Conservation (phyloP, 768 basidiomycete species). For the Tulasnella calospora region DNA sequence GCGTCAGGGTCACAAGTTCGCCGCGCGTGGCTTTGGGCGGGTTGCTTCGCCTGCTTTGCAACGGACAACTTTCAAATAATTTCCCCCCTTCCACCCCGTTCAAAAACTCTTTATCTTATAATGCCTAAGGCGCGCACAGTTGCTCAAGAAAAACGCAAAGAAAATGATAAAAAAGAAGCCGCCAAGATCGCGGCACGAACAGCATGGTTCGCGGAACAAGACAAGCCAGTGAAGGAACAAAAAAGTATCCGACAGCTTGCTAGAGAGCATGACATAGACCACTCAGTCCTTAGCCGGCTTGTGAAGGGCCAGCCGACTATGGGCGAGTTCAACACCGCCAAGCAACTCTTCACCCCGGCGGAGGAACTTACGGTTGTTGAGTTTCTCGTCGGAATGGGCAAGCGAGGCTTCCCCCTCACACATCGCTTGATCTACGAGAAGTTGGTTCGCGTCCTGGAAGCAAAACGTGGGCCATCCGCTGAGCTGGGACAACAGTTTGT, state of each 20-base stretch:
- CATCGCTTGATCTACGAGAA: constrained; percentile 38
- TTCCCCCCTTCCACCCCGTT: too few species aligned
- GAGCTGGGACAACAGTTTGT: constrained; percentile 19
- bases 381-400: constrained; percentile 26
- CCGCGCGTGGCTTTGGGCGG: too few species aligned
- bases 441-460: not conserved
- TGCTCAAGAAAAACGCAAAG: not conserved
- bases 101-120: not conserved
- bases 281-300: constrained; percentile 29
- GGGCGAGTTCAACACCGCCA: constrained; percentile 33
- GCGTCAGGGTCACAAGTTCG: too few species aligned
- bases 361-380: constrained; percentile 31
- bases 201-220: not conserved
- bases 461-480: not conserved
- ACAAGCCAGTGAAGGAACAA: not conserved
- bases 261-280: constrained; percentile 19
- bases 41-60: too few species aligned
- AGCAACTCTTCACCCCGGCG: constrained; percentile 34
- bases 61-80: too few species aligned
- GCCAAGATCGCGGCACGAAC: not conserved
- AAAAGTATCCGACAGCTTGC: not conserved
- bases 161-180: not conserved
- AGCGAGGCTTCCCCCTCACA: constrained; percentile 39
- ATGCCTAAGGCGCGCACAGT: not conserved
- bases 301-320: constrained; percentile 31